Evolutionary conservation across 2,329 filamentous ascomycete species (phyloP).

Genomic region (Pyrenochaeta sp.): DNA sequence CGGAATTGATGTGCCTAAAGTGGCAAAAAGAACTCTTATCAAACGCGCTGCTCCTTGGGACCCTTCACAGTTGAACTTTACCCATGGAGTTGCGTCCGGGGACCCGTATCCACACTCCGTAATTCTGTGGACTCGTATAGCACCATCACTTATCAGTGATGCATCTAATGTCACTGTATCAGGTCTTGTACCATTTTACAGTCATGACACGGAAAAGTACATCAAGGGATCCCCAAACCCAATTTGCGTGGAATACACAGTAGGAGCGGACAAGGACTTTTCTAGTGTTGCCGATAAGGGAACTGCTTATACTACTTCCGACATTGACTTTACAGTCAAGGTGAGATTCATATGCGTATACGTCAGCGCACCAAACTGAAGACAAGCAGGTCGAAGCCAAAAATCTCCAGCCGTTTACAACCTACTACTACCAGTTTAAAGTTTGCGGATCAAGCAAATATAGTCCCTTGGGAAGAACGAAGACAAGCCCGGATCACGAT

Average conservation of each 20-base stretch:
- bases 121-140: conserved; percentile 45
- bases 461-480: conserved; percentile 71
- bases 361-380: conserved; percentile 14
- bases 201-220: conserved; percentile 62
- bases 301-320: conserved; percentile 71
- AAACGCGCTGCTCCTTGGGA: conserved; percentile 42
- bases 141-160: conserved; percentile 51
- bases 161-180: conserved; percentile 60
- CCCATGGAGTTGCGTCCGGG: conserved; percentile 57
- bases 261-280: conserved; percentile 59
- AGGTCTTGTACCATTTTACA: conserved; percentile 61
- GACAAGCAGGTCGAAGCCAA: conserved; percentile 66
- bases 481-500: conserved; percentile 68
- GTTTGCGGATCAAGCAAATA: conserved; percentile 69
- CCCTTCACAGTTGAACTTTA: conserved; percentile 45
- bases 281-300: conserved; percentile 62
- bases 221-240: conserved; percentile 64
- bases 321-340: conserved; percentile 80
- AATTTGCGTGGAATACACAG: conserved; percentile 71
- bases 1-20: conserved; percentile 68
- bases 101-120: conserved; percentile 54
- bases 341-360: conserved; percentile 39
- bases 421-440: conserved; percentile 75
- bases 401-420: conserved; percentile 67
- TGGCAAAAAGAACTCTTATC: conserved; percentile 59